Evolutionary conservation across 805 yeast species (phyloP).

Genomic region (Schwanniomyces sp.): DNA sequence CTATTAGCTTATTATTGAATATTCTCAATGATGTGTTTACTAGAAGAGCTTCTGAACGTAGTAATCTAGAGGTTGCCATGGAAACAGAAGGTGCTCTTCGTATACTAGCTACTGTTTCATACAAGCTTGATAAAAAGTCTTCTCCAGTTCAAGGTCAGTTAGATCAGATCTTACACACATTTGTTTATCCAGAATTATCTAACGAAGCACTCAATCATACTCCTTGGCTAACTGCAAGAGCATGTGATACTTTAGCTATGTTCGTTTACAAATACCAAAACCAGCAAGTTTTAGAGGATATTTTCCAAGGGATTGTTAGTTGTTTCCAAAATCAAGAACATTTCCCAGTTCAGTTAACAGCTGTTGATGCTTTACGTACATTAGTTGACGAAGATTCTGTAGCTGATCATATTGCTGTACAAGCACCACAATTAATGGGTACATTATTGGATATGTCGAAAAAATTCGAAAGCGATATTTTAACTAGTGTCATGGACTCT

Average conservation of each 20-base stretch:
- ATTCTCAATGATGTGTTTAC: conserved; percentile 36
- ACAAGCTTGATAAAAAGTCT: conserved; percentile 31
- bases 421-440: conserved; percentile 46
- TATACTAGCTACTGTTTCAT: conserved; percentile 39
- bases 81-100: conserved; percentile 44
- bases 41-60: conserved; percentile 27
- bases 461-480: conserved; percentile 41
- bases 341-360: conserved; percentile 50
- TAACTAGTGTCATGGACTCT: conserved; percentile 45
- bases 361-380: conserved; percentile 52
- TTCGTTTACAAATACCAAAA: conserved; percentile 35
- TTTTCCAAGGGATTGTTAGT: conserved; percentile 39
- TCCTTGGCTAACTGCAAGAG: conserved; percentile 47
- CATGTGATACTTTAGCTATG: conserved; percentile 46
- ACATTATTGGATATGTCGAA: conserved; percentile 45
- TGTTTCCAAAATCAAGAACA: conserved; percentile 44
- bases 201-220: conserved; percentile 23
- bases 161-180: conserved; percentile 37
- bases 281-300: conserved; percentile 33
- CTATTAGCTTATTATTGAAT: conserved; percentile 26
- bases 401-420: conserved; percentile 41
- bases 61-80: conserved; percentile 28
- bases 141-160: conserved; percentile 41
- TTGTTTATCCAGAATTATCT: conserved; percentile 41
- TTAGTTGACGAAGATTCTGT: conserved; percentile 47